phyloP scores from a whole-genome alignment of 108 stramenopile species.

The Aurantiochytrium sp. region DNA sequence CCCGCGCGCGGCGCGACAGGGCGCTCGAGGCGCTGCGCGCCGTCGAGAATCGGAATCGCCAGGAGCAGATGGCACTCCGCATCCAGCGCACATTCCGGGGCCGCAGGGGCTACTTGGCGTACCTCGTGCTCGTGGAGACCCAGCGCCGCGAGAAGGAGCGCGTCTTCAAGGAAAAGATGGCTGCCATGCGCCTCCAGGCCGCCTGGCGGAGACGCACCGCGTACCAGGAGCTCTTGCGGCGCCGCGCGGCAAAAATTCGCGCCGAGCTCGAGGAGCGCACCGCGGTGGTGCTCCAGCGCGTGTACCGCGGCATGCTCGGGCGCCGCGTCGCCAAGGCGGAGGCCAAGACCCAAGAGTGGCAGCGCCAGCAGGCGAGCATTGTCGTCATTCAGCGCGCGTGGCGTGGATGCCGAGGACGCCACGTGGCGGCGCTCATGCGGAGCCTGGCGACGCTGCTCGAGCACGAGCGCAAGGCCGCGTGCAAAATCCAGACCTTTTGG shows the following conservation, averaged over 20 bases:
- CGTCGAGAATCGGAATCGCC: background rate
- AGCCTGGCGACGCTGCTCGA: background rate
- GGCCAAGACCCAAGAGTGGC: background rate
- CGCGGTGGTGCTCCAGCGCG: background rate
- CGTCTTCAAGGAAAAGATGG: background rate
- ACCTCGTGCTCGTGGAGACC: background rate
- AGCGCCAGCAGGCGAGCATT: background rate
- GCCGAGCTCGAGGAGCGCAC: background rate
- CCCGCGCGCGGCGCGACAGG: background rate
- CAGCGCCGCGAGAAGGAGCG: background rate
- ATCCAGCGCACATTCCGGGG: background rate
- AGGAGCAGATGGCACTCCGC: constrained; percentile 16
- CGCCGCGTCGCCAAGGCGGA: background rate
- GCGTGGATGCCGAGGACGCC: constrained; percentile 21
- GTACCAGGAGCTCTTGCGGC: background rate
- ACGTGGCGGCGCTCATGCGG: background rate
- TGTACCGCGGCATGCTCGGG: constrained; percentile 2
- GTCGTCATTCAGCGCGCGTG: background rate
- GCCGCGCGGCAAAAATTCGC: background rate
- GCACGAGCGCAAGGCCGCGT: background rate
- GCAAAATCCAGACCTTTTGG: background rate
- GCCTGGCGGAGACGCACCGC: background rate
- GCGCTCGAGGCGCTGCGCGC: background rate
- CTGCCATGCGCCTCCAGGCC: background rate
- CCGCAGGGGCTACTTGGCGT: background rate